Conservation (phyloP, 2,329 filamentous ascomycete species). For the Aspergillus puulaauensis region DNA sequence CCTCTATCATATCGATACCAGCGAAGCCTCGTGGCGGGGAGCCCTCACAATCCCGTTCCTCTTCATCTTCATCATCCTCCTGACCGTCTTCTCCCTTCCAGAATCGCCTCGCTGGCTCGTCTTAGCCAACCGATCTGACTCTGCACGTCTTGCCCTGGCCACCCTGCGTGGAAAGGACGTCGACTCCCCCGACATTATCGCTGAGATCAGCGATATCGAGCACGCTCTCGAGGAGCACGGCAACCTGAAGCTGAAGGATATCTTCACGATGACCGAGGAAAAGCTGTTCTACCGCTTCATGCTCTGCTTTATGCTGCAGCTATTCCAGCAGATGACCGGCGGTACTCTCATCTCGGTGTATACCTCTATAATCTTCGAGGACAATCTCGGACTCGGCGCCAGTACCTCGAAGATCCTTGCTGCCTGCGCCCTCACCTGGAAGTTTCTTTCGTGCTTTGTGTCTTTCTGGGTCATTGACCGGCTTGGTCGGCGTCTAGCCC, state of each 20-base stretch:
- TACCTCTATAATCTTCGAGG: slow-evolving; percentile 11
- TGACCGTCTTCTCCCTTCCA: slow-evolving; percentile 29
- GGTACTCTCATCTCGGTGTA: slow-evolving; percentile 44
- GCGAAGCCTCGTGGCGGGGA: not conserved
- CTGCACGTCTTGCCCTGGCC: slow-evolving; percentile 19
- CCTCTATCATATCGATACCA: not conserved
- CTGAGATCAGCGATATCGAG: slow-evolving; percentile 50
- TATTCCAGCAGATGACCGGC: slow-evolving; percentile 43
- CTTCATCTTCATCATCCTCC: slow-evolving; percentile 15
- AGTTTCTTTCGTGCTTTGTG: slow-evolving; percentile 9
- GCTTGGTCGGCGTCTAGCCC: slow-evolving; percentile 9
- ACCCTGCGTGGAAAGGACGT: slow-evolving; percentile 21
- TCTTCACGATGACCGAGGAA: slow-evolving; percentile 47
- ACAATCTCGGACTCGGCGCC: slow-evolving; percentile 3
- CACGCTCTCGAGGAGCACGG: slow-evolving; percentile 39
- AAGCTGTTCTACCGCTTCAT: slow-evolving; percentile 50
- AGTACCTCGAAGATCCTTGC: slow-evolving; percentile 7
- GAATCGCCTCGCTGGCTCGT: slow-evolving; percentile 37
- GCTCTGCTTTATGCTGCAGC: slow-evolving; percentile 50
- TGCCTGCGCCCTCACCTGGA: slow-evolving; percentile 12
- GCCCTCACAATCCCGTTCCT: not conserved
- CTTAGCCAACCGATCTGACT: slow-evolving; percentile 20
- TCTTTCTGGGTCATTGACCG: slow-evolving; percentile 12
- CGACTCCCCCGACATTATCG: slow-evolving; percentile 32
- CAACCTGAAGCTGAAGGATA: slow-evolving; percentile 38